These are phyloP conservation scores for Forsythia viridissima DNA, from an alignment of 257 asterid genomes.

Conservation along the genomic window DNA sequence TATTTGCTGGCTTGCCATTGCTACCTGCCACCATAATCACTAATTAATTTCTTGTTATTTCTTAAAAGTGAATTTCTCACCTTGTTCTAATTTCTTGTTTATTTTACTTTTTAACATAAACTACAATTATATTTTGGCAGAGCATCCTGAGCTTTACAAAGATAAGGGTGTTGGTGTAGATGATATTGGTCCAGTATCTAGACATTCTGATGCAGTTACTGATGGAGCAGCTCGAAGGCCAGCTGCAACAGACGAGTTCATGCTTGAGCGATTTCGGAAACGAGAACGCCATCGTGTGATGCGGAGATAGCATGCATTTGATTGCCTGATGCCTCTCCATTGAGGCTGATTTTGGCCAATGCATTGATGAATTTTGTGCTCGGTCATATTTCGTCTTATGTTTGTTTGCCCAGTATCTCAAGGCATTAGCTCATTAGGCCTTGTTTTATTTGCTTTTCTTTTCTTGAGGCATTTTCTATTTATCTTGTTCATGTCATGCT, in stretches of 20 bases:
- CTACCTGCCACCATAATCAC: neutral
- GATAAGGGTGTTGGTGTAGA: slow-evolving; percentile 49
- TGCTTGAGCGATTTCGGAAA: slow-evolving; percentile 92
- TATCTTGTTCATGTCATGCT: neutral
- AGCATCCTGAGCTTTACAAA: slow-evolving; percentile 65
- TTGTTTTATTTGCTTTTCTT: neutral
- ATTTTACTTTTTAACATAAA: slow-evolving; percentile 13
- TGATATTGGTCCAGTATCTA: slow-evolving; percentile 46
- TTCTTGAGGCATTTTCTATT: neutral
- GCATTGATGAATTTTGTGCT: neutral
- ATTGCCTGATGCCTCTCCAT: neutral
- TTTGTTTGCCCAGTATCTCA: neutral
- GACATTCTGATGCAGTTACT: slow-evolving; percentile 47
- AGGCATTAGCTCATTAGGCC: neutral
- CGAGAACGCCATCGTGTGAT: slow-evolving; percentile 82
- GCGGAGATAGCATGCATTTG: slow-evolving; percentile 54
- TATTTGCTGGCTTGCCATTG: neutral
- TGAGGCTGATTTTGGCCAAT: neutral
- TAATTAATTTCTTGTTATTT: neutral
- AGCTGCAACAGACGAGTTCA: slow-evolving; percentile 92
- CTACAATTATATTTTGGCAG: slow-evolving; percentile 43
- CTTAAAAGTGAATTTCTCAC: neutral
- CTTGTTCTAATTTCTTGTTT: neutral
- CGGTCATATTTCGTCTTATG: neutral
- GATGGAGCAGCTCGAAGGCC: slow-evolving; percentile 72